These are phyloP conservation scores for Tricholoma sp. DNA, from an alignment of 768 basidiomycete genomes.

Conservation along the genomic window DNA sequence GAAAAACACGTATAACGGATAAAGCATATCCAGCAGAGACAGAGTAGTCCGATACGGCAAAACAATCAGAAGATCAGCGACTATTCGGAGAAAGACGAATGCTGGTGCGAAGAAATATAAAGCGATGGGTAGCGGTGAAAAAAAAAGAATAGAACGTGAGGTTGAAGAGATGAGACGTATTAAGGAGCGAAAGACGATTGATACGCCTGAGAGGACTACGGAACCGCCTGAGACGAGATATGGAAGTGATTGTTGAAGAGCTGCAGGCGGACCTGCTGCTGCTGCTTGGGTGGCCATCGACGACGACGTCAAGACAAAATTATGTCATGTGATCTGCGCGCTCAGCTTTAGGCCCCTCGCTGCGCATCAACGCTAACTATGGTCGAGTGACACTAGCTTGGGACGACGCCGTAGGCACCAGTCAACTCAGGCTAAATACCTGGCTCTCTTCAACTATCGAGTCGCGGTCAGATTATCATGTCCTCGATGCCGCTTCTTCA, in stretches of 20 bases:
- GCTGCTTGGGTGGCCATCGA: background rate
- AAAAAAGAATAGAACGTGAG: constrained; percentile 9
- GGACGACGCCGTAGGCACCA: no score
- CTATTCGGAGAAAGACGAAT: constrained; percentile 34
- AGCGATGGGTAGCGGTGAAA: constrained; percentile 23
- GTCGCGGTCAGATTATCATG: no score
- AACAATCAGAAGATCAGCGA: constrained; percentile 36
- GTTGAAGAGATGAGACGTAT: constrained; percentile 2
- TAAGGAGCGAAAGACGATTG: constrained; percentile 2
- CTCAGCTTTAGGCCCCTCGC: no score
- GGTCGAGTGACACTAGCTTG: no score
- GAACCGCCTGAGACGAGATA: constrained; percentile 9
- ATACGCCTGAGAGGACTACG: constrained; percentile 2
- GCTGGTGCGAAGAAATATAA: constrained; percentile 46
- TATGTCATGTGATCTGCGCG: no score
- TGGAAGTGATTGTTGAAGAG: constrained; percentile 12
- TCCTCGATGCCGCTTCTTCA: no score
- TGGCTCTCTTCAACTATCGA: no score
- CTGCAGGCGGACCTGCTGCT: constrained; percentile 2
- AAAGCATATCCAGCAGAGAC: constrained; percentile 38
- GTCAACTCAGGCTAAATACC: no score
- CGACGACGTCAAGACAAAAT: background rate
- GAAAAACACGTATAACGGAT: constrained; percentile 52
- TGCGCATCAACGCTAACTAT: no score
- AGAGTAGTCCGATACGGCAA: constrained; percentile 37